A percentile compares a stretch with the other conserved stretches of the same genome.
Evolutionary conservation across 495 filamentous ascomycete species (phyloP).

Genomic region (Letharia columbiana): DNA sequence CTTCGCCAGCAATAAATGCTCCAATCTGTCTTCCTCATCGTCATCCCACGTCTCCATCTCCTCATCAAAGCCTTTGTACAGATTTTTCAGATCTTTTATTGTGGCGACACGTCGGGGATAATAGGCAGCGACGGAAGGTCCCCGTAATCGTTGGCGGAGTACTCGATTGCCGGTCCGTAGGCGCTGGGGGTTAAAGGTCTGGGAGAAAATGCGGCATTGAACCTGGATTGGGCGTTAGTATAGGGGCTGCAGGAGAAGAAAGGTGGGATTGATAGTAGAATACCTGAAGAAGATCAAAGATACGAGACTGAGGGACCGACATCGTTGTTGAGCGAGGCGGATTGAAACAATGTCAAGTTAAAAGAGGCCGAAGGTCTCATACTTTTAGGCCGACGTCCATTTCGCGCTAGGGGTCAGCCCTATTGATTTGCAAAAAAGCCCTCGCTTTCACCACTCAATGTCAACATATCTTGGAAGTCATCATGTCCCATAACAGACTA

Average conservation of each 20-base stretch:
- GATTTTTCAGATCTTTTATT: constrained; percentile 54
- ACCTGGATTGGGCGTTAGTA: constrained; percentile 40
- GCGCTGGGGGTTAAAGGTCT: constrained; percentile 78
- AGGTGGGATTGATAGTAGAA: neutral
- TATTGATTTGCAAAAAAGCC: neutral
- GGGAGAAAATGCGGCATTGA: constrained; percentile 84
- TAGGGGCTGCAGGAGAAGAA: neutral
- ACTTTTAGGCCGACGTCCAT: neutral
- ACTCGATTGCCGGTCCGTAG: constrained; percentile 80
- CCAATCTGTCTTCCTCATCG: constrained; percentile 66
- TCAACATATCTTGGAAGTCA: too few relatives aligned
- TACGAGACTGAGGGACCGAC: constrained; percentile 61
- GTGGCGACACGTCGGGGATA: constrained; percentile 71
- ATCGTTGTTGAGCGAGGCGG: constrained; percentile 33
- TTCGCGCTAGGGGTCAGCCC: neutral
- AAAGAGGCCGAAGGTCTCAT: neutral
- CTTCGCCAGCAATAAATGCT: constrained; percentile 66
- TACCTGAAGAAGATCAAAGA: constrained; percentile 76
- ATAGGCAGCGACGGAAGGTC: constrained; percentile 70
- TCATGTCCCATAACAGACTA: too few relatives aligned
- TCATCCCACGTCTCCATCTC: constrained; percentile 62
- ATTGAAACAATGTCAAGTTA: neutral
- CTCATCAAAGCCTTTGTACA: constrained; percentile 46
- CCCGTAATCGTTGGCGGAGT: constrained; percentile 72
- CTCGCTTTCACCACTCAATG: too few relatives aligned